Evolutionary conservation across 2,329 filamentous ascomycete species (phyloP).

Genomic region (Parastagonospora nodorum): DNA sequence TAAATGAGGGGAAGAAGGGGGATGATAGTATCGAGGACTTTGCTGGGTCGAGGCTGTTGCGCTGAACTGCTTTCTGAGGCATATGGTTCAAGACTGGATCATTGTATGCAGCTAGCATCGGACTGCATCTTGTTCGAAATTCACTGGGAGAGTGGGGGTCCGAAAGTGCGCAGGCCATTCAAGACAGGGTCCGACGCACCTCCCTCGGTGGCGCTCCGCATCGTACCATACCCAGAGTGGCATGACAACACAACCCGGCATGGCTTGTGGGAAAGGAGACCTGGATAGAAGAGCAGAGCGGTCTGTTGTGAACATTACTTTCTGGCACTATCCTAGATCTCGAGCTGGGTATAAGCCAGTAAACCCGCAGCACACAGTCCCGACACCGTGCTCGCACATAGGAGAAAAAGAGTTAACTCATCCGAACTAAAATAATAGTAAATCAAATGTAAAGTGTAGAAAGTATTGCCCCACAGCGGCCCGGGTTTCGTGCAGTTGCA

Average conservation of each 20-base stretch:
- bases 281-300: constrained; percentile 8
- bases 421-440: constrained; percentile 45
- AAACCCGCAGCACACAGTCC: constrained; percentile 11
- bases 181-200: background rate
- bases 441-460: constrained; percentile 37
- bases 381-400: constrained; percentile 38
- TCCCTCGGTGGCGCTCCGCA: background rate
- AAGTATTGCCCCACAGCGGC: constrained; percentile 25
- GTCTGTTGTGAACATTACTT: constrained; percentile 28
- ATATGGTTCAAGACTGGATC: no score
- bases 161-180: background rate
- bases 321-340: constrained; percentile 31
- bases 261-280: background rate
- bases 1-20: constrained; percentile 23
- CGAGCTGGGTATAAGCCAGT: constrained; percentile 25
- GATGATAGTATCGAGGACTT: constrained; percentile 45
- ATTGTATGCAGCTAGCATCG: no score
- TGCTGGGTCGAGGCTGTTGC: constrained; percentile 32
- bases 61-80: constrained; percentile 13
- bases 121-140: no score
- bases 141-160: no score
- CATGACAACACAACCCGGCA: background rate
- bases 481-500: constrained; percentile 40
- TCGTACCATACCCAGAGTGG: background rate
- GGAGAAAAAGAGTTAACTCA: constrained; percentile 33